Conservation (phyloP, 495 filamentous ascomycete genomes). For the Tuber calosporum region DNA sequence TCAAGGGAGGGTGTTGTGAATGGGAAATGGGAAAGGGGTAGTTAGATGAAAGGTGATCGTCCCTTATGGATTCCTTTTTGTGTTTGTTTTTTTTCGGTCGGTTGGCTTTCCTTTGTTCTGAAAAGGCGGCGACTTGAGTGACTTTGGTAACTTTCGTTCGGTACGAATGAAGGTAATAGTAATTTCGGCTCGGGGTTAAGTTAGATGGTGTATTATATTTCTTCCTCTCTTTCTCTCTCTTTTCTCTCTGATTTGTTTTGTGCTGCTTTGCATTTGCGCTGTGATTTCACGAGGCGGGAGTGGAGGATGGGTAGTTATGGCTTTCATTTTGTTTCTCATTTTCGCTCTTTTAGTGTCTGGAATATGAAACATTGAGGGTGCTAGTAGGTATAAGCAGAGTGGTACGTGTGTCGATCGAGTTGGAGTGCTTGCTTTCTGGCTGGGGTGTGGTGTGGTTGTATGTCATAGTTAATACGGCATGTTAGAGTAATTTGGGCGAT, state of each 20-base stretch:
- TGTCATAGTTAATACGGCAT: not conserved
- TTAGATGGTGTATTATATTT: constrained; percentile 5
- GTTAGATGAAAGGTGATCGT: not conserved
- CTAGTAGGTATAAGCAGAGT: not conserved
- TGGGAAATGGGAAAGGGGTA: not conserved
- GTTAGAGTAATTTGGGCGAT: not conserved
- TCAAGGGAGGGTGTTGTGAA: not conserved
- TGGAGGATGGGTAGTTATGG: not conserved
- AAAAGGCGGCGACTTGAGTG: not conserved
- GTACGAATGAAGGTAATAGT: not conserved
- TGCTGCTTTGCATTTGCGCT: not conserved
- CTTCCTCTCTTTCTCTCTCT: not conserved
- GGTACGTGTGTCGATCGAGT: not conserved
- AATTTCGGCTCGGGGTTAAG: not conserved
- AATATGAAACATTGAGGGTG: not conserved
- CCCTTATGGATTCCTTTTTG: not conserved
- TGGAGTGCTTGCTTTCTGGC: not conserved
- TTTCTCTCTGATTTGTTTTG: not conserved
- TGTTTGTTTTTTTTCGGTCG: not conserved
- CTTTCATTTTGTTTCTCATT: not conserved
- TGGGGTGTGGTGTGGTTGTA: not conserved
- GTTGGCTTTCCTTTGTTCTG: not conserved
- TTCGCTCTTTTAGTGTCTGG: not conserved
- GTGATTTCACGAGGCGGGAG: not conserved
- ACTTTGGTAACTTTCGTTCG: not conserved